A percentile compares a stretch with the other conserved stretches of the same genome.
Evolutionary conservation across 495 filamentous ascomycete species (phyloP).

Genomic region (Penicillium pulvis): DNA sequence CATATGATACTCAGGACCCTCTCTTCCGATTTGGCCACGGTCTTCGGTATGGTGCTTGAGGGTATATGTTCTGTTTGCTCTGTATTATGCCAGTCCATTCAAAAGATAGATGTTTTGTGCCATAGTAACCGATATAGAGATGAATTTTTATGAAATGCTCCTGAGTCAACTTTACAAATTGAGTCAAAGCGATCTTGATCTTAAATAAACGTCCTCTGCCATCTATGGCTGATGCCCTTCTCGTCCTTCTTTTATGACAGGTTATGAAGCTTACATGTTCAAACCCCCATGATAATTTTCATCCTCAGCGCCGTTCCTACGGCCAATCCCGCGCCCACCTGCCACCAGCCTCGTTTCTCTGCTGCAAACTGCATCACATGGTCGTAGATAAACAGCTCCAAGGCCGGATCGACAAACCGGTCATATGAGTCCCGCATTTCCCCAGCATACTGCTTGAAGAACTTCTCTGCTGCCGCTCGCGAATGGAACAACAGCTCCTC

Average conservation of each 20-base stretch:
- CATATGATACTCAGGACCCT: background rate
- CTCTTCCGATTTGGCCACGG: background rate
- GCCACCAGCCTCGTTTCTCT: background rate
- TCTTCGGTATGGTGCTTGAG: too few relatives aligned
- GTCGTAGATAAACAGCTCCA: background rate
- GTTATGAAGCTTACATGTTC: too few relatives aligned
- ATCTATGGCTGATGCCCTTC: too few relatives aligned
- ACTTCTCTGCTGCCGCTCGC: background rate
- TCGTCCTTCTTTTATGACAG: too few relatives aligned
- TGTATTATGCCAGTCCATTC: too few relatives aligned
- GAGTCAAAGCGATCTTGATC: too few relatives aligned
- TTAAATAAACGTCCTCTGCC: too few relatives aligned
- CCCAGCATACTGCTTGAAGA: background rate
- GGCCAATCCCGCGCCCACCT: background rate
- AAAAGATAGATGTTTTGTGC: too few relatives aligned
- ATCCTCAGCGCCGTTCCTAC: background rate
- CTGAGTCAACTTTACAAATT: too few relatives aligned
- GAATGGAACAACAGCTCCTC: background rate
- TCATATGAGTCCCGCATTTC: background rate
- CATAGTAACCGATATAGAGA: too few relatives aligned
- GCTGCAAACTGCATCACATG: background rate
- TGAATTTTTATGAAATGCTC: too few relatives aligned
- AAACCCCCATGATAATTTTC: background rate
- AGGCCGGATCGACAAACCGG: background rate
- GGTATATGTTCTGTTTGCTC: too few relatives aligned